A percentile compares a stretch with the other conserved stretches of the same genome.
phyloP scores from a whole-genome alignment of 1,139 yeast genomes.

The Nakaseomyces kungkrabaensis region DNA sequence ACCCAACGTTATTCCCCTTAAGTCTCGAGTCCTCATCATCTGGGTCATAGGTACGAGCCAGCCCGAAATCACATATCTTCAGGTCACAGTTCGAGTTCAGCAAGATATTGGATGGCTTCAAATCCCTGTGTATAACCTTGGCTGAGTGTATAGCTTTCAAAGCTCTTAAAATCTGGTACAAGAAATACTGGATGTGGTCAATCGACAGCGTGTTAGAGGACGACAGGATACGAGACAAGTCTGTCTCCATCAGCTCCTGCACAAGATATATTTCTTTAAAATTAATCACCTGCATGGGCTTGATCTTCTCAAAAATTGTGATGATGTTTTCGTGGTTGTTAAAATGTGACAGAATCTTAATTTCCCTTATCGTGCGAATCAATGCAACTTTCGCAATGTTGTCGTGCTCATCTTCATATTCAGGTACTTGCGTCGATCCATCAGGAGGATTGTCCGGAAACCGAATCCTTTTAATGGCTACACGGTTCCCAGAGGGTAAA shows the following conservation, averaged over 20 bases:
- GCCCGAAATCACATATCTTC: conserved; percentile 88
- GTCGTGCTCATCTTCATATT: conserved; percentile 30
- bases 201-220: conserved; percentile 36
- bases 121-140: conserved; percentile 72
- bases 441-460: conserved; percentile 1
- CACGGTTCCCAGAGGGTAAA: conserved; percentile 58
- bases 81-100: conserved; percentile 85
- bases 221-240: conserved; percentile 46
- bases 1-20: conserved; percentile 42
- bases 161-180: conserved; percentile 55
- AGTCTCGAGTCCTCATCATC: conserved; percentile 40
- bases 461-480: conserved; percentile 89
- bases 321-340: conserved; percentile 89
- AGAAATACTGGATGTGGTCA: conserved; percentile 60
- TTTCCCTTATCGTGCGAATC: conserved; percentile 79
- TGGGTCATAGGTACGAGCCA: conserved; percentile 43
- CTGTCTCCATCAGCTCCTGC: conserved; percentile 66
- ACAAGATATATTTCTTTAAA: conserved; percentile 62
- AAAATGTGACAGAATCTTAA: conserved; percentile 78
- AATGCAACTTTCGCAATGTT: conserved; percentile 81
- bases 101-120: conserved; percentile 79
- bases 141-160: conserved; percentile 57
- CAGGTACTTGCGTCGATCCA: neutral
- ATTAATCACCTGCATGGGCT: conserved; percentile 55
- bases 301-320: conserved; percentile 82